Base-by-base conservation (phyloP, 129 eudicot species). In the Scalesia atractyloides region DNA sequence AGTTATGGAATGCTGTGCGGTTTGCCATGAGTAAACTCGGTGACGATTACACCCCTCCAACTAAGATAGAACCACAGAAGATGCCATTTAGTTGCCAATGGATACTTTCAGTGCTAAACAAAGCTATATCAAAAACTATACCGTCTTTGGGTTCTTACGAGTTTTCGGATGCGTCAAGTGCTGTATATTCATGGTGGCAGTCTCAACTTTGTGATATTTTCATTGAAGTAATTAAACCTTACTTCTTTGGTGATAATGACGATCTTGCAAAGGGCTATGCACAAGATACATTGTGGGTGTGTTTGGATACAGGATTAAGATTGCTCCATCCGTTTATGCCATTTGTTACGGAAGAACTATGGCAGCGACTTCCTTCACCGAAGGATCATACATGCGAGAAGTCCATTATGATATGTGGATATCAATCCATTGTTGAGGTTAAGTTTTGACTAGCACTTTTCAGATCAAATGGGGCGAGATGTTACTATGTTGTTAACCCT, bases 261-360 rank as follows among this genome's bases (percentile, higher is more conserved):
- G 75, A 72, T 71, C 66, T 85, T 50, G 91, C 79, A 48, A 85
- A 80, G 69, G 75, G 69, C 57, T 81, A 13, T 84, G 98, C 98
- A 11, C 97, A 82, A 72, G 95, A 89, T 68, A 83, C 96, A 0
- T 64, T 89, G 75, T 93, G 96, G 96, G 69, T 89, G 64, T 93
- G 98, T 76, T 81, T 93, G 58, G 98, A 93, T 69, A 87, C 77
- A 61, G 98, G 97, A 39, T 73, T 93, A 64, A 81, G 90, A 24
- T 77, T 93, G 77, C 95, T 93, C 24, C 97, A 93, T 76, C 98
- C 98, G 11, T 89, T 92, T 74, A 93, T 93, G 98, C 98, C 98
- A 9, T 93, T 69, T 70, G 92, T 93, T 67, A 89, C 95, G 1
- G 98, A 93, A 77, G 98, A 93, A 67, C 72, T 93, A 73, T 93